Base-by-base conservation (phyloP, 2,329 filamentous ascomycete species). In the Fusarium udum region DNA sequence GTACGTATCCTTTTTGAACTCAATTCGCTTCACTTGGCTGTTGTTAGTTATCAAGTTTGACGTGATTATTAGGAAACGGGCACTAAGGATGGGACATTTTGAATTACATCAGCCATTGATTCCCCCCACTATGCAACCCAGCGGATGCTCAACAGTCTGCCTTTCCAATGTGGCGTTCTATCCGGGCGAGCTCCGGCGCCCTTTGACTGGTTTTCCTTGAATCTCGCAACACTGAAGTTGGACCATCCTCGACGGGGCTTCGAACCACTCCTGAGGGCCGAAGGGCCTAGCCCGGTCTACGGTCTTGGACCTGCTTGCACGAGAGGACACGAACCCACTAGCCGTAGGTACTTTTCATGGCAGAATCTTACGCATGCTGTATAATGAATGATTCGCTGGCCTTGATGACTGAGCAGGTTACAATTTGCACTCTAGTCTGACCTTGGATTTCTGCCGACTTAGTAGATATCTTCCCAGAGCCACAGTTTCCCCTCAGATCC, bases 261-360 rank as follows among this genome's bases (percentile, higher is more conserved):
- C 57, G 70, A 75, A 67, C 67, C 74, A 75, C 58, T 69, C 55
- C 62, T 32, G 58, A 69, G 65, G 73, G 73, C 49, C 76, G 40
- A 76, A 74, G 69, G 71, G 75, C 49, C 76, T 46, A 76, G 76
- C 62, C 73, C 65, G 48, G 71, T 71, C 74, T 68, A 75, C 62
- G 37, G 52, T 61, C 61, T 63, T 66, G 59, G 64, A 42, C 40
- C 61, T 52, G 26, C 32, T 42, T 57, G 43, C 42, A 36, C 20
- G n/a, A 52, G 26, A 40, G 32, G n/a, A 14, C 36, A 55, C 24
- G 4, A 55, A 56, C 31, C 57, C 28, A 60, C 45, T 28, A n/a
- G 36, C 51, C 18, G 24, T 51, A 28, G 4, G 32, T n/a, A 34
- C 32, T 31, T 51, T 51, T 51, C 42, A 61, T 45, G 37, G 37